A percentile compares a stretch with the other conserved stretches of the same genome.
These are phyloP conservation scores for Hymenochaete sp. DNA, from an alignment of 1,284 basidiomycete genomes.

Conservation along the genomic window DNA sequence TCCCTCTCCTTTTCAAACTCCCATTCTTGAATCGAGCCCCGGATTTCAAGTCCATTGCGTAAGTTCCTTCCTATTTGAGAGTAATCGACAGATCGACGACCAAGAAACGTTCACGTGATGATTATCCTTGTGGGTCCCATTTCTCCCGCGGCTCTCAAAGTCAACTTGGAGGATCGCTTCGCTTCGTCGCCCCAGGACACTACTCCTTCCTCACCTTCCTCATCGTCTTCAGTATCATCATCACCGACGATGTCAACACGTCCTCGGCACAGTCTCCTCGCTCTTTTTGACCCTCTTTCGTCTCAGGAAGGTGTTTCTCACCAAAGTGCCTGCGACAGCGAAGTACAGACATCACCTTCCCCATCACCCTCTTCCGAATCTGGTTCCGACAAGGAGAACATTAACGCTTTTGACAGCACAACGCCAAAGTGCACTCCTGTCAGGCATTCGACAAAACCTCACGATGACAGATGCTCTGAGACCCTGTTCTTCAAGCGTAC, in stretches of 20 bases:
- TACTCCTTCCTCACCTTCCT: background rate
- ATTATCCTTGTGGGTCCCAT: background rate
- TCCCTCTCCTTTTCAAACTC: too few species aligned
- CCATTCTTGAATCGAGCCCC: background rate
- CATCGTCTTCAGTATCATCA: background rate
- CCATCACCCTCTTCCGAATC: constrained; percentile 7
- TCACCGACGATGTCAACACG: constrained; percentile 12
- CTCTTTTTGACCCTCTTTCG: constrained; percentile 17
- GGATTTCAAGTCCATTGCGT: background rate
- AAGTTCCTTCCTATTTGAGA: background rate
- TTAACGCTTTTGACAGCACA: constrained; percentile 1
- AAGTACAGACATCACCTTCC: constrained; percentile 4
- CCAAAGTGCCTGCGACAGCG: too few species aligned
- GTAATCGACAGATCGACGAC: background rate
- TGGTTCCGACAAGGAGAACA: constrained; percentile 17
- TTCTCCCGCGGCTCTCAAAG: background rate
- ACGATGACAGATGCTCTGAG: constrained; percentile 2
- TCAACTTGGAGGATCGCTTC: background rate
- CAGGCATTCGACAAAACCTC: background rate
- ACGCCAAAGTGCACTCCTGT: constrained; percentile 10
- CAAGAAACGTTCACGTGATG: background rate
- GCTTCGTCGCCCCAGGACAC: too few species aligned
- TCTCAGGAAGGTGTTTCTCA: too few species aligned
- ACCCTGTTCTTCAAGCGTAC: constrained; percentile 7
- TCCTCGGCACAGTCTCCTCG: constrained; percentile 15